Percentiles rank a stretch among this genome's conserved stretches.
Evolutionary conservation across 2,329 filamentous ascomycete genomes (phyloP).

Genomic region (Cladosporium austrohemisphaericum): DNA sequence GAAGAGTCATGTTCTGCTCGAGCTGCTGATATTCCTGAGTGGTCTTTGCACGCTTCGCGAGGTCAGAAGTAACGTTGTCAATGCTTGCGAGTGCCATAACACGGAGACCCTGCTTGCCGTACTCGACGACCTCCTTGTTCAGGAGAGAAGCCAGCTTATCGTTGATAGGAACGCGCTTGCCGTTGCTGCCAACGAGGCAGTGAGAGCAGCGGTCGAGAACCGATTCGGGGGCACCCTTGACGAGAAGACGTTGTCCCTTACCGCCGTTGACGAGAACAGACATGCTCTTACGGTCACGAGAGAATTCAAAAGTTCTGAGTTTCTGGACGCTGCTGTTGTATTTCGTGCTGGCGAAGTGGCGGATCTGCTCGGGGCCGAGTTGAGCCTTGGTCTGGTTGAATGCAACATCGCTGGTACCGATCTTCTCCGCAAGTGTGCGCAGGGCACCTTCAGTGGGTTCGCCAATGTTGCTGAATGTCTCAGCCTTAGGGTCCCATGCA

Average conservation of each 20-base stretch:
- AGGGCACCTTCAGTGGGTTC: conserved; percentile 95
- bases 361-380: conserved; percentile 54
- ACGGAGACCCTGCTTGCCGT: conserved; percentile 87
- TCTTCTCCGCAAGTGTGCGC: conserved; percentile 86
- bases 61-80: conserved; percentile 66
- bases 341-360: conserved; percentile 78
- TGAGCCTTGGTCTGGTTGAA: conserved; percentile 51
- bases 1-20: conserved; percentile 89
- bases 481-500: conserved; percentile 72
- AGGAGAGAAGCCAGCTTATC: conserved; percentile 67
- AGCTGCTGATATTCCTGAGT: conserved; percentile 79
- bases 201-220: conserved; percentile 89
- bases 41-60: conserved; percentile 70
- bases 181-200: conserved; percentile 71
- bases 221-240: conserved; percentile 94
- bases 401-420: conserved; percentile 71
- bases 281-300: conserved; percentile 98
- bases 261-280: conserved; percentile 80
- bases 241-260: conserved; percentile 72
- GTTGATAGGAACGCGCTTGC: conserved; percentile 70
- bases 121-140: conserved; percentile 76
- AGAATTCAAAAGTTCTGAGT: conserved; percentile 92
- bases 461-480: conserved; percentile 75
- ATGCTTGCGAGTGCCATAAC: conserved; percentile 89
- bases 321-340: conserved; percentile 74